These are phyloP conservation scores for Brassica juncea DNA, from an alignment of 345 rosid genomes.

Conservation along the genomic window DNA sequence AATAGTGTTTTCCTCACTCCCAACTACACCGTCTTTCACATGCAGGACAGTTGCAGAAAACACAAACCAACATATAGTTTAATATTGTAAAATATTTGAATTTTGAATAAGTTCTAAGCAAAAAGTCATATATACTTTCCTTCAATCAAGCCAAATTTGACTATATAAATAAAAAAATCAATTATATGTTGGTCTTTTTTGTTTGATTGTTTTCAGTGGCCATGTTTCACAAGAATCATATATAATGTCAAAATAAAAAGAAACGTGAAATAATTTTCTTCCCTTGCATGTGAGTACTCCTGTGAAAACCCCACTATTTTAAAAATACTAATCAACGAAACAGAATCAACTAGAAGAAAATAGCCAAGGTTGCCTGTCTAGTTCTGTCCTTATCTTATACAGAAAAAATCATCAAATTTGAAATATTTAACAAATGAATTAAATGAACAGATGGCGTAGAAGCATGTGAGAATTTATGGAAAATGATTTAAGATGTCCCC, in stretches of 20 bases:
- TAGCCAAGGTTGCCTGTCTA: conserved; percentile 23
- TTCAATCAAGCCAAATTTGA: not conserved
- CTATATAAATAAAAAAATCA: not conserved
- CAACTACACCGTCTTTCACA: not conserved
- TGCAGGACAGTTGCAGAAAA: not conserved
- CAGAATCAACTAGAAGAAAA: not conserved
- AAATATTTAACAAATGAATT: not conserved
- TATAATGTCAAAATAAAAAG: not conserved
- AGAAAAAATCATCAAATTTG: not conserved
- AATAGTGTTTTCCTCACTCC: too few species aligned
- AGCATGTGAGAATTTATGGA: conserved; percentile 38
- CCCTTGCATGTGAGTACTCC: conserved; percentile 13
- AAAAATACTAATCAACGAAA: conserved; percentile 15
- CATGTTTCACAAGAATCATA: not conserved
- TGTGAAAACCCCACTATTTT: not conserved
- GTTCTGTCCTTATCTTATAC: conserved; percentile 20
- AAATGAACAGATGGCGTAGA: conserved; percentile 29
- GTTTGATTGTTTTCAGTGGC: not conserved
- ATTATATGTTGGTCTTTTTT: not conserved
- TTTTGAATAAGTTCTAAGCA: not conserved
- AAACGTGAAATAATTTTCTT: not conserved
- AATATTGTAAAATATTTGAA: not conserved
- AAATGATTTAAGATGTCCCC: conserved; percentile 36
- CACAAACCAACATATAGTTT: not conserved
- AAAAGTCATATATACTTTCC: not conserved